Conservation (phyloP, 768 basidiomycete species). For the Kwoniella bestiolae region DNA sequence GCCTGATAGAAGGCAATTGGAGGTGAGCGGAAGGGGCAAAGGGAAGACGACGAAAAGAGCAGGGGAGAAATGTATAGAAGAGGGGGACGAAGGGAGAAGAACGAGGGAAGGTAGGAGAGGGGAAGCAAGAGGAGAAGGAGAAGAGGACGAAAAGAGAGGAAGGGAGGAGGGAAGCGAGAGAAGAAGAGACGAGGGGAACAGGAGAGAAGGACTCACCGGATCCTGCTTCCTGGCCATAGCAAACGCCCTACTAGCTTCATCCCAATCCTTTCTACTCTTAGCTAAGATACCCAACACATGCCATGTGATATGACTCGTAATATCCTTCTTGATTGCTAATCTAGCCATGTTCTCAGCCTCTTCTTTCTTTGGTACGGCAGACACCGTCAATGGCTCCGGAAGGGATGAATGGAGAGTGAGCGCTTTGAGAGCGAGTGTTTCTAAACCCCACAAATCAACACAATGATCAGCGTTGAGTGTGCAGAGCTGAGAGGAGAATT, state of each 20-base stretch:
- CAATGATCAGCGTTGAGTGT: background rate
- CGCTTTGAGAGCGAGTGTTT: constrained; percentile 96
- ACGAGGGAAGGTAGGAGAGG: too few relatives aligned
- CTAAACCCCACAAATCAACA: constrained; percentile 59
- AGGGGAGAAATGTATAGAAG: too few relatives aligned
- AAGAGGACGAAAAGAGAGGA: too few relatives aligned
- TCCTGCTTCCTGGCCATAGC: constrained; percentile 85
- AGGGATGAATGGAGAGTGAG: constrained; percentile 63
- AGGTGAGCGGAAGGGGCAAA: too few relatives aligned
- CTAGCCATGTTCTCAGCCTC: constrained; percentile 60
- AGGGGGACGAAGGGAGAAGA: too few relatives aligned
- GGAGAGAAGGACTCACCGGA: constrained; percentile 64
- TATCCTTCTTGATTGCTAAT: constrained; percentile 56
- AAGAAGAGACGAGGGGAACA: too few relatives aligned
- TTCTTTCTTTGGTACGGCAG: constrained; percentile 76
- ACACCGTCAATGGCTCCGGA: constrained; percentile 46
- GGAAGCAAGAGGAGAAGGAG: too few relatives aligned
- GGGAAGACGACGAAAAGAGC: too few relatives aligned
- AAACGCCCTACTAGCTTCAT: constrained; percentile 91
- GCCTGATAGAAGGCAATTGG: too few relatives aligned
- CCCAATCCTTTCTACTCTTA: constrained; percentile 91
- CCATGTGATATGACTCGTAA: constrained; percentile 88
- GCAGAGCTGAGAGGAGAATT: background rate
- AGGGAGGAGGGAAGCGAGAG: too few relatives aligned
- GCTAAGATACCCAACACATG: constrained; percentile 96